Evolutionary conservation across 352 stramenopile species (phyloP).

Genomic region (Phytophthora meadii): DNA sequence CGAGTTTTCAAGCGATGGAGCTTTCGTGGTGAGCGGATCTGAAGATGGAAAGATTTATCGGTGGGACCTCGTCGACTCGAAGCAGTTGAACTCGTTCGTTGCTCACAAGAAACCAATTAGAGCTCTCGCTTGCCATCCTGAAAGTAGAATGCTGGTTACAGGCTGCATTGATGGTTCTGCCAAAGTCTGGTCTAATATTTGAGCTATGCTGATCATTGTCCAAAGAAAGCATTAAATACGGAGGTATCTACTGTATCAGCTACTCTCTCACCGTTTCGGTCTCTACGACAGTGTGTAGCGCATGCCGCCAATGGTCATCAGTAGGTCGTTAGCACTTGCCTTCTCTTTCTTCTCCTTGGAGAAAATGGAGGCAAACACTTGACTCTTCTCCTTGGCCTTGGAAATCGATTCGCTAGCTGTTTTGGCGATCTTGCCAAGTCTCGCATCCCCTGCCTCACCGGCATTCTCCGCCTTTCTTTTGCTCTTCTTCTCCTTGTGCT

Average conservation of each 20-base stretch:
- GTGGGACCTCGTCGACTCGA: constrained; percentile 65
- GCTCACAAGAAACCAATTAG: constrained; percentile 74
- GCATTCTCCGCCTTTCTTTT: constrained; percentile 53
- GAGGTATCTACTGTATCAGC: constrained; percentile 4
- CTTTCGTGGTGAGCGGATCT: constrained; percentile 74
- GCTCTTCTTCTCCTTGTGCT: constrained; percentile 40
- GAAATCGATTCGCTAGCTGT: constrained; percentile 63
- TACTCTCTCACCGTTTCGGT: background rate
- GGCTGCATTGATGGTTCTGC: constrained; percentile 68
- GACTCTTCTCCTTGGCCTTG: constrained; percentile 77
- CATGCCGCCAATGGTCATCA: constrained; percentile 88
- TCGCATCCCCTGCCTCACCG: constrained; percentile 18
- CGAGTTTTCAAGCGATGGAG: constrained; percentile 70
- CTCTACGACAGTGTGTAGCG: constrained; percentile 84
- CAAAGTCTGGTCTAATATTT: constrained; percentile 66
- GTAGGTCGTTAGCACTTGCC: constrained; percentile 77
- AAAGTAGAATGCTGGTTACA: constrained; percentile 70
- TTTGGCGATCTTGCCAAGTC: constrained; percentile 57
- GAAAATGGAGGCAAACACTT: constrained; percentile 87
- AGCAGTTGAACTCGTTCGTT: constrained; percentile 46
- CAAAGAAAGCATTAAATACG: constrained; percentile 27
- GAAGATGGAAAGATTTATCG: constrained; percentile 74
- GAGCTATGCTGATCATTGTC: constrained; percentile 1
- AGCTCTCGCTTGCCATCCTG: constrained; percentile 66
- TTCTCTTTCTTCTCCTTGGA: constrained; percentile 72